Base-by-base conservation (phyloP, 768 basidiomycete genomes). In the Pisolithus marmoratus region DNA sequence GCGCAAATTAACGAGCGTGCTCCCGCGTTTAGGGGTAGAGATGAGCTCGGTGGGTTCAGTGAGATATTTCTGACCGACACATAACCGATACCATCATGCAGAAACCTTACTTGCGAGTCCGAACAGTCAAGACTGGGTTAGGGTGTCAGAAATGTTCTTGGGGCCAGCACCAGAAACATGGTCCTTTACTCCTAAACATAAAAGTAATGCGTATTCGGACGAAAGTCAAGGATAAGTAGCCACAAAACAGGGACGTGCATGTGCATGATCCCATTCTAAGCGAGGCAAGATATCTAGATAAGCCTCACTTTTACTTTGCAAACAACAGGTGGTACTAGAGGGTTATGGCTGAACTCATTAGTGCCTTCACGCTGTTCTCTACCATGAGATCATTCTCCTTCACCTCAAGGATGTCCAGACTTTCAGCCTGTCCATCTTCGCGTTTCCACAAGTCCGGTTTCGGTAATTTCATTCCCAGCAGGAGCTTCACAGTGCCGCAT, bases 71-170 rank as follows among this genome's bases (percentile, higher is more conserved):
- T 44, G n/a, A 38, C 9, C 6, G 20, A 26, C 40, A 22, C 20
- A 41, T n/a, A 53, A 36, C 23, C 29, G 27, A 22, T 57, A 31
- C 8, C 4, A 31, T 34, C 46, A 49, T 57, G 22, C 60, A 93
- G 91, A 94, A 76, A 91, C 90, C 0, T 72, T 95, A 6, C 74
- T 95, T 5, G 83, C 90, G 4, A 92, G 90, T 60, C 74, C 77
- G 2, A 79, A 90, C 61, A 85, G 87, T 63, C 72, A 76, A 37
- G 90, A 94, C 63, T 95, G 94, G 94, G 87, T 94, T 38, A 90
- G 84, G 71, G 84, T 99, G 43, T 88, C 89, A 1, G 91, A 94
- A 70, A 94, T 95, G 88, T 96, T 96, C 72, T 72, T 97, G 23
- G 95, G 94, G 1, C 86, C 86, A 51, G 80, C 82, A 1, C 94